A percentile compares a stretch with the other conserved stretches of the same genome.
Evolutionary conservation across 768 basidiomycete species (phyloP).

Genomic region (Lentinula lateritia): DNA sequence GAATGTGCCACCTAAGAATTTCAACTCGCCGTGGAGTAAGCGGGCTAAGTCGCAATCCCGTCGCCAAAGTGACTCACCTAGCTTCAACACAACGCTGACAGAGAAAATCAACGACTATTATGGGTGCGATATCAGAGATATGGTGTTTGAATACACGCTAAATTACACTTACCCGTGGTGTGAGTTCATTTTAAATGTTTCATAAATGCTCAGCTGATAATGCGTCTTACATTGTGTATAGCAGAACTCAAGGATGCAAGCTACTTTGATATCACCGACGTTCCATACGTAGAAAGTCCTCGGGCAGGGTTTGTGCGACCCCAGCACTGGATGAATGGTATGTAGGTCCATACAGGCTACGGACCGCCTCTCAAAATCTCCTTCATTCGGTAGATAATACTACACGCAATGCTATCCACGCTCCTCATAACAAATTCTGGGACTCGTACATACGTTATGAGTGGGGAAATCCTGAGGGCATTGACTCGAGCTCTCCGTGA

Average conservation of each 20-base stretch:
- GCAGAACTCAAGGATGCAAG: not conserved
- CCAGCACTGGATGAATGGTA: not conserved
- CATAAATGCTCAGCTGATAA: not conserved
- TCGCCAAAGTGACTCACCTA: not conserved
- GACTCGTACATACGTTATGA: not conserved
- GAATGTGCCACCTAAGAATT: not conserved
- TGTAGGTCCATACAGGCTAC: not conserved
- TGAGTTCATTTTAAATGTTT: slow-evolving; percentile 10
- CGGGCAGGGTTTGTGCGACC: not conserved
- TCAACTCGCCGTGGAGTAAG: not conserved
- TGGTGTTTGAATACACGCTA: slow-evolving; percentile 64
- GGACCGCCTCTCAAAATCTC: not conserved
- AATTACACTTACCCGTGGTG: slow-evolving; percentile 67
- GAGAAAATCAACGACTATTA: slow-evolving; percentile 29
- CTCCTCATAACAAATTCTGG: slow-evolving; percentile 42
- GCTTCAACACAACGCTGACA: not conserved
- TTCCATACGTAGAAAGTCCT: not conserved
- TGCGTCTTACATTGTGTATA: not conserved
- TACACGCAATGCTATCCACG: slow-evolving; percentile 58
- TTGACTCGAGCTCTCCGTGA: slow-evolving; percentile 9
- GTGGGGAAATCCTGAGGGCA: not conserved
- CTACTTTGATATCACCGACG: not conserved
- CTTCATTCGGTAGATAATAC: slow-evolving; percentile 34
- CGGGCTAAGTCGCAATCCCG: not conserved
- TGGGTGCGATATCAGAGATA: slow-evolving; percentile 58